These are phyloP conservation scores for Penicillium turbatum DNA, from an alignment of 495 filamentous ascomycete species.

Conservation along the genomic window DNA sequence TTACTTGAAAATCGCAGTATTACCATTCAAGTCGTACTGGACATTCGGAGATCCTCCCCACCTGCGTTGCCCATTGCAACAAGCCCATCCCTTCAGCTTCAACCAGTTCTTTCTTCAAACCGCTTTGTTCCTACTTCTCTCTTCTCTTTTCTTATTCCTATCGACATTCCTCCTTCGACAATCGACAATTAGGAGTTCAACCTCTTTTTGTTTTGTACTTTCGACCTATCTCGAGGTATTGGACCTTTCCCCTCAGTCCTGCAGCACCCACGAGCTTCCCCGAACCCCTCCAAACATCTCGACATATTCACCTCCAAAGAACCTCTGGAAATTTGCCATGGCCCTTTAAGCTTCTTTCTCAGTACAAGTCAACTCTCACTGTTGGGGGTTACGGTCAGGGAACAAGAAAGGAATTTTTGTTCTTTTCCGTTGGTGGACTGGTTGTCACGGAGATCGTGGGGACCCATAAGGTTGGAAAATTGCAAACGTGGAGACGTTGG, in stretches of 20 bases:
- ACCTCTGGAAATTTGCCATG: conserved; percentile 15
- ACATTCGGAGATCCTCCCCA: conserved; percentile 45
- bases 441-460: conserved; percentile 14
- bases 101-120: conserved; percentile 37
- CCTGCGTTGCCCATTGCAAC: conserved; percentile 51
- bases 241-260: conserved; percentile 10
- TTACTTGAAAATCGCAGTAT: conserved; percentile 2
- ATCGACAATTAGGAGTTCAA: not conserved
- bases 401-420: conserved; percentile 1
- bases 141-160: conserved; percentile 14
- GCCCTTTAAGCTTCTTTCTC: not conserved
- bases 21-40: conserved; percentile 11
- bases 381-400: conserved; percentile 18
- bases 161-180: conserved; percentile 6
- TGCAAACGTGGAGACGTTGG: conserved; percentile 11
- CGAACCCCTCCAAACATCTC: conserved; percentile 23
- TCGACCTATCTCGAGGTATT: too few relatives aligned
- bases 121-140: conserved; percentile 26
- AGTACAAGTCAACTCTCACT: not conserved
- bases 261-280: conserved; percentile 23
- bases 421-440: conserved; percentile 1
- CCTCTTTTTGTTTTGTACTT: not conserved
- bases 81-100: conserved; percentile 51
- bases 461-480: conserved; percentile 11
- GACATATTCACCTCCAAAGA: conserved; percentile 15